Conservation (phyloP, 139 green algal species). For the Ettlia oleoabundans region DNA sequence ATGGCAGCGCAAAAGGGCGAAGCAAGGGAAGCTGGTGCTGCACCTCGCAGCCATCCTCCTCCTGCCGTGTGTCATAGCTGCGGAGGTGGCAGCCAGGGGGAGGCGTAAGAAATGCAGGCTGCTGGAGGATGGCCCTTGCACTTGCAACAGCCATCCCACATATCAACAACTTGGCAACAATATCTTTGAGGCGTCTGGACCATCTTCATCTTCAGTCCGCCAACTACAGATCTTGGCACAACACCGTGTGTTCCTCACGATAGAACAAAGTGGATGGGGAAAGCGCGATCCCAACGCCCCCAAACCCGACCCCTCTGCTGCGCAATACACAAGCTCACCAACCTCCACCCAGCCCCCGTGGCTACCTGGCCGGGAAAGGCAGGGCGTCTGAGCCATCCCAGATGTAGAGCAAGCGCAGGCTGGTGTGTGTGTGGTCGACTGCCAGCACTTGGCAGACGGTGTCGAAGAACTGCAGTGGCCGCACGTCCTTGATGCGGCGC, state of each 20-base stretch:
- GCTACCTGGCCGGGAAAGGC: conserved; percentile 33
- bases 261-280: too few species aligned
- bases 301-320: not conserved
- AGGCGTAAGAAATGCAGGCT: too few species aligned
- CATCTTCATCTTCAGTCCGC: too few species aligned
- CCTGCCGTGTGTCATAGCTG: conserved; percentile 24
- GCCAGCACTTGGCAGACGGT: conserved; percentile 28
- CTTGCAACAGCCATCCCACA: too few species aligned
- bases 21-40: not conserved
- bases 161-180: too few species aligned
- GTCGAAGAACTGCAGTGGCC: conserved; percentile 43
- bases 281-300: too few species aligned
- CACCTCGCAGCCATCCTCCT: not conserved
- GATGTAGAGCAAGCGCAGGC: conserved; percentile 33
- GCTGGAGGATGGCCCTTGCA: too few species aligned
- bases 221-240: too few species aligned
- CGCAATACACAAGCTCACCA: not conserved
- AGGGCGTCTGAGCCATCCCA: conserved; percentile 57
- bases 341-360: too few species aligned
- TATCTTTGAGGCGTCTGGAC: too few species aligned
- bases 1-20: conserved; percentile 16
- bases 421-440: not conserved
- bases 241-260: too few species aligned
- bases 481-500: conserved; percentile 38
- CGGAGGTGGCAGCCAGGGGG: not conserved